A percentile compares a stretch with the other conserved stretches of the same genome.
These are phyloP conservation scores for Sugiyamaella castrensis DNA, from an alignment of 1,139 yeast genomes.

Conservation along the genomic window DNA sequence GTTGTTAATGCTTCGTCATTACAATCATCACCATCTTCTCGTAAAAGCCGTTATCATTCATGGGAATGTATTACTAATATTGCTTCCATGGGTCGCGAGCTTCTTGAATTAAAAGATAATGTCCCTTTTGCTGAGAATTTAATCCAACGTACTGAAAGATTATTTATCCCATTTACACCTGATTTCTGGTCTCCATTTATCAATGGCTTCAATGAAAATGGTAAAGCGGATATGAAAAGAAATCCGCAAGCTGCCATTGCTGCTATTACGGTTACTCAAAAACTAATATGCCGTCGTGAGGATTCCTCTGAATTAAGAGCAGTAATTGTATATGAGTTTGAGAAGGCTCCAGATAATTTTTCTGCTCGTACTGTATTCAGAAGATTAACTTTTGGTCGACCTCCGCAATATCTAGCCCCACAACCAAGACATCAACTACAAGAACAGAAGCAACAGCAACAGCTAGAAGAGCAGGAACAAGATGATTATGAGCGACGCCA, in stretches of 20 bases:
- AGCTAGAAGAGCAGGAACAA: background rate
- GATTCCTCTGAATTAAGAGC: slow-evolving; percentile 28
- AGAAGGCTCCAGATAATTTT: slow-evolving; percentile 35
- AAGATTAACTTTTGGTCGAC: slow-evolving; percentile 20
- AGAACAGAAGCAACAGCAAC: background rate
- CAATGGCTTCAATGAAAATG: slow-evolving; percentile 32
- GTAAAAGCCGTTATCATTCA: slow-evolving; percentile 19
- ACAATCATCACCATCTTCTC: slow-evolving; percentile 3
- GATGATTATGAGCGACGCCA: too few species aligned
- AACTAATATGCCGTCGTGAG: slow-evolving; percentile 20
- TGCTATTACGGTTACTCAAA: slow-evolving; percentile 39
- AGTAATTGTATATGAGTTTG: slow-evolving; percentile 38
- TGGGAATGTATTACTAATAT: slow-evolving; percentile 37
- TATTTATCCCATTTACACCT: slow-evolving; percentile 38
- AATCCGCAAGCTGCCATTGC: slow-evolving; percentile 36
- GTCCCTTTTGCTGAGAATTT: slow-evolving; percentile 31
- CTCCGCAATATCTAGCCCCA: background rate
- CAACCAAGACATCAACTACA: background rate
- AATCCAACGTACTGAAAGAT: slow-evolving; percentile 34
- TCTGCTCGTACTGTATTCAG: slow-evolving; percentile 39
- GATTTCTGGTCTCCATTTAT: slow-evolving; percentile 43
- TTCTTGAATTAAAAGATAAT: slow-evolving; percentile 32
- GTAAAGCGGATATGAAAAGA: slow-evolving; percentile 23
- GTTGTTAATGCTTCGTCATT: slow-evolving; percentile 14
- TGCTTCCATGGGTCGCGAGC: slow-evolving; percentile 35